Percentiles rank a stretch among this genome's conserved stretches.
Conservation (phyloP, 179 eudicot species). For the Camellia oleifera region DNA sequence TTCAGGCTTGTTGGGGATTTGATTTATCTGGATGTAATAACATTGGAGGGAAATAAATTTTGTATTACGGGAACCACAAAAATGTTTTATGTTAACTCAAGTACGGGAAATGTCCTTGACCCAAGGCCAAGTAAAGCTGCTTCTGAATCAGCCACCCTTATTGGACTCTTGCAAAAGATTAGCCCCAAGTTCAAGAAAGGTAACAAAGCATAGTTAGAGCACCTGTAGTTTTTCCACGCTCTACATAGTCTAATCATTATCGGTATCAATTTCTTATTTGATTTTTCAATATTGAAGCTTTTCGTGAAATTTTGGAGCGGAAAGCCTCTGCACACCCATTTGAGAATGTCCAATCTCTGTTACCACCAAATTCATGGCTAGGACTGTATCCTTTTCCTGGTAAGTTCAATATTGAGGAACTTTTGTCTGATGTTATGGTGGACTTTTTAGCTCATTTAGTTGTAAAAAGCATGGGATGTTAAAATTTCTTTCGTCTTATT, state of each 20-base stretch:
- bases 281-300: constrained; percentile 48
- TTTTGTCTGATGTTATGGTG: neutral
- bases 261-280: constrained; percentile 7
- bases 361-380: constrained; percentile 95
- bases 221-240: neutral
- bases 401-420: constrained; percentile 28
- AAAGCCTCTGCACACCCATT: constrained; percentile 96
- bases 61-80: constrained; percentile 90
- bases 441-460: neutral
- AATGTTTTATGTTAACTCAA: constrained; percentile 78
- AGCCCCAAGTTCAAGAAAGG: constrained; percentile 96
- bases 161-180: constrained; percentile 85
- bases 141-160: constrained; percentile 75
- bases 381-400: constrained; percentile 87
- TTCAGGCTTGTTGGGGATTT: constrained; percentile 94
- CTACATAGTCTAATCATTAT: neutral
- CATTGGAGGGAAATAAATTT: constrained; percentile 73
- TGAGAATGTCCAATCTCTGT: constrained; percentile 88
- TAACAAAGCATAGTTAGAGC: constrained; percentile 23
- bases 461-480: neutral
- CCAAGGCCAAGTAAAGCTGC: constrained; percentile 68
- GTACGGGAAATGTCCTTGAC: constrained; percentile 60
- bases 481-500: neutral
- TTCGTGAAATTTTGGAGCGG: constrained; percentile 80
- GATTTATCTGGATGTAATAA: constrained; percentile 82